Conservation (phyloP, 176 grass and related monocot genomes). For the Dendrocalamus sinicus region DNA sequence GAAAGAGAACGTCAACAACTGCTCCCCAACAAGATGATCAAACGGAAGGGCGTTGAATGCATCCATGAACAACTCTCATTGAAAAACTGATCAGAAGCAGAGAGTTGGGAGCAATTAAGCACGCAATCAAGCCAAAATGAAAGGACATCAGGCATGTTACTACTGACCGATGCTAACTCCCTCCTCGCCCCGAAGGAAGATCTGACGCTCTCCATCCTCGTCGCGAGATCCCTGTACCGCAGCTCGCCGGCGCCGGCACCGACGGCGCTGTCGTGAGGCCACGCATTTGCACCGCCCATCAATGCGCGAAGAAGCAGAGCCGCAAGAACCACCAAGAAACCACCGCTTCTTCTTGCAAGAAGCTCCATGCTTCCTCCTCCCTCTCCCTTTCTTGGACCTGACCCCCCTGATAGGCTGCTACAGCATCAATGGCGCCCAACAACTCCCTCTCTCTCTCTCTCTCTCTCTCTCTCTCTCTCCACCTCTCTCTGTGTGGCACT, state of each 20-base stretch:
- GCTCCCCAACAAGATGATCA: slow-evolving; percentile 20
- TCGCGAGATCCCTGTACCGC: slow-evolving; percentile 50
- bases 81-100: slow-evolving; percentile 8
- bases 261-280: slow-evolving; percentile 7
- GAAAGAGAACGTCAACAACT: neutral
- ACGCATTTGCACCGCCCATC: slow-evolving; percentile 25
- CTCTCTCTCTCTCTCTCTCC: neutral
- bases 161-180: slow-evolving; percentile 49
- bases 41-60: neutral
- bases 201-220: slow-evolving; percentile 49
- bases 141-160: neutral
- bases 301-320: slow-evolving; percentile 31
- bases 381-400: slow-evolving; percentile 4
- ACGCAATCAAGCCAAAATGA: neutral
- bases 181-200: slow-evolving; percentile 47
- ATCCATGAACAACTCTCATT: neutral
- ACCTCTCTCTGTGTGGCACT: neutral
- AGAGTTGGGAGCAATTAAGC: neutral
- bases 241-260: slow-evolving; percentile 24
- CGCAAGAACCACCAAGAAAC: neutral
- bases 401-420: neutral
- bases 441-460: too few species aligned
- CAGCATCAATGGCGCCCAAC: slow-evolving; percentile 36
- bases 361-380: neutral
- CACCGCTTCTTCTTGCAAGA: neutral